These are phyloP conservation scores for Fusarium ambrosium DNA, from an alignment of 2,329 filamentous ascomycete species.

Conservation along the genomic window DNA sequence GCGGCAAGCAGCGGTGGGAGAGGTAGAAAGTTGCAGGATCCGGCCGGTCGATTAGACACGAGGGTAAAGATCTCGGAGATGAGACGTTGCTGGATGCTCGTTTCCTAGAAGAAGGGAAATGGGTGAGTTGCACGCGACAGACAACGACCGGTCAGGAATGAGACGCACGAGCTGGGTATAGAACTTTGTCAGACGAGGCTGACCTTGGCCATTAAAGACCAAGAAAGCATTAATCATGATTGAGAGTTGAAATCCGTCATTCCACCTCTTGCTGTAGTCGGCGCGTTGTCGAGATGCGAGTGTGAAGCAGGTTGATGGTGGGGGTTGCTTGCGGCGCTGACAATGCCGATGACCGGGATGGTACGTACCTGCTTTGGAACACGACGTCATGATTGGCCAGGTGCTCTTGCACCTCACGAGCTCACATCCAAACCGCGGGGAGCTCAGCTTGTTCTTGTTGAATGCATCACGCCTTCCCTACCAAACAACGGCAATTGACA, in stretches of 20 bases:
- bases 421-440: neutral
- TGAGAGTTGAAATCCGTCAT: constrained; percentile 39
- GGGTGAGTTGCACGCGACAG: constrained; percentile 12
- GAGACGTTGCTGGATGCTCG: constrained; percentile 94
- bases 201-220: constrained; percentile 98
- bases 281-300: constrained; percentile 9
- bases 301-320: constrained; percentile 36
- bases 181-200: constrained; percentile 97
- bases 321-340: constrained; percentile 31
- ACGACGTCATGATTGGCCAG: constrained; percentile 26
- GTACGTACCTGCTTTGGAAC: constrained; percentile 38
- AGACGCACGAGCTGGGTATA: constrained; percentile 88
- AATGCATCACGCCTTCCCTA: constrained; percentile 19
- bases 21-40: constrained; percentile 97
- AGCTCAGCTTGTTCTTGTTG: neutral
- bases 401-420: constrained; percentile 22
- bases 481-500: constrained; percentile 22
- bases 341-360: constrained; percentile 33
- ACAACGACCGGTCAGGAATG: neutral
- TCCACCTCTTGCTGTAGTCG: constrained; percentile 7
- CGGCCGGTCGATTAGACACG: constrained; percentile 90
- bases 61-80: constrained; percentile 98
- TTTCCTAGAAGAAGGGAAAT: constrained; percentile 75
- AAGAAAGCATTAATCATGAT: constrained; percentile 98
- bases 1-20: constrained; percentile 75